Evolutionary conservation across 345 rosid genomes (phyloP).

Genomic region (Cardamine occulta): DNA sequence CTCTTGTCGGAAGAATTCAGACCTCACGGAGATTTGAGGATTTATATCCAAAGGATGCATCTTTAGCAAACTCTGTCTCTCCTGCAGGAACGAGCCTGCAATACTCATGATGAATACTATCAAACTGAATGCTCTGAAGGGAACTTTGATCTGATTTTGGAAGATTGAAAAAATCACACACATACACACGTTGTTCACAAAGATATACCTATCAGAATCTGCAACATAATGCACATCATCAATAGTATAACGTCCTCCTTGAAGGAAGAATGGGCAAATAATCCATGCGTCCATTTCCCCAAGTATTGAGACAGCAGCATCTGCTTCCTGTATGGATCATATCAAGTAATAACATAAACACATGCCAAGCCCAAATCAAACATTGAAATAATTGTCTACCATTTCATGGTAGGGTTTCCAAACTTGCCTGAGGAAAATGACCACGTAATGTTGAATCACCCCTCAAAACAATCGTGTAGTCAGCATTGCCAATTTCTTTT

Average conservation of each 20-base stretch:
- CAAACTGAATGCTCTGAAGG: constrained; percentile 15
- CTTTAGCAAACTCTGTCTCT: constrained; percentile 95
- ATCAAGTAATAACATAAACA: constrained; percentile 13
- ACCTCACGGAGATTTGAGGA: constrained; percentile 94
- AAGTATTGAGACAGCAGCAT: constrained; percentile 83
- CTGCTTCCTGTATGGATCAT: constrained; percentile 67
- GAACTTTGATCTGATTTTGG: constrained; percentile 17
- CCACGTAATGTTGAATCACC: constrained; percentile 98
- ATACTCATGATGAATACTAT: constrained; percentile 33
- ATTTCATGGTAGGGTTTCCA: constrained; percentile 14
- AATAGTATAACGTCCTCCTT: constrained; percentile 96
- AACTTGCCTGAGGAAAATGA: constrained; percentile 93
- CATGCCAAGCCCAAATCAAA: background rate
- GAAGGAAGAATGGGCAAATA: constrained; percentile 95
- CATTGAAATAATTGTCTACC: constrained; percentile 12
- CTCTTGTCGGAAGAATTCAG: constrained; percentile 24
- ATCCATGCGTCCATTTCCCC: constrained; percentile 97
- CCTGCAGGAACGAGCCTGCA: constrained; percentile 93
- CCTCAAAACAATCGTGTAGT: constrained; percentile 84
- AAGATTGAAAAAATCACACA: background rate
- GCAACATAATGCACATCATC: constrained; percentile 91
- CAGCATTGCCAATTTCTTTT: constrained; percentile 57
- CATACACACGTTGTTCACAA: constrained; percentile 19
- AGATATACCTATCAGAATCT: constrained; percentile 71
- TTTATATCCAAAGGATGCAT: constrained; percentile 88